phyloP scores from a whole-genome alignment of 345 rosid species.

The Salix purpurea region DNA sequence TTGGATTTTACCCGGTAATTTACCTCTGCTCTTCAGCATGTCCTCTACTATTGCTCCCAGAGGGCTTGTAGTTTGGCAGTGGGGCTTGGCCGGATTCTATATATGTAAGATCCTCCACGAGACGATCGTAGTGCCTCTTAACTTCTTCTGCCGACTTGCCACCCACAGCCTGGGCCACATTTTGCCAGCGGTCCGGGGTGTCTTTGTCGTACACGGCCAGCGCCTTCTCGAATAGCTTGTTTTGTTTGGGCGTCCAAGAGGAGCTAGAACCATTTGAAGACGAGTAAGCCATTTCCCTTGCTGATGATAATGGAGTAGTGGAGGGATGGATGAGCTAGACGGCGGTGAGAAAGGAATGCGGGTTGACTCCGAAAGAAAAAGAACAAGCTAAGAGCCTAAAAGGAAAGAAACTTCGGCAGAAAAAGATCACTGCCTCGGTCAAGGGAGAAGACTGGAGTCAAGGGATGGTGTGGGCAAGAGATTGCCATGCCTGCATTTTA shows the following conservation, averaged over 20 bases:
- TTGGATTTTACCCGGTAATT: background rate
- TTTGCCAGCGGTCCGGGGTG: constrained; percentile 93
- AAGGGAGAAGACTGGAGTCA: constrained; percentile 39
- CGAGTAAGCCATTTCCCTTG: constrained; percentile 14
- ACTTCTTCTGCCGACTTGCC: constrained; percentile 77
- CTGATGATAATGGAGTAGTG: background rate
- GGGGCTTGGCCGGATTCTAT: constrained; percentile 74
- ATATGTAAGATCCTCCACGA: constrained; percentile 64
- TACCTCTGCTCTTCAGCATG: constrained; percentile 43
- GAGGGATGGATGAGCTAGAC: background rate
- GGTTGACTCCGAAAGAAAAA: background rate
- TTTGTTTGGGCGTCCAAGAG: constrained; percentile 69
- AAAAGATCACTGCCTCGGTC: constrained; percentile 16
- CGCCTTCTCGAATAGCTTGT: constrained; percentile 83
- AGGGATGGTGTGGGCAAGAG: constrained; percentile 36
- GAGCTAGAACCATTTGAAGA: constrained; percentile 45
- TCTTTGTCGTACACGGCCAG: constrained; percentile 76
- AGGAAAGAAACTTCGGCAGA: constrained; percentile 5
- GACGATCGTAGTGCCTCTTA: constrained; percentile 71
- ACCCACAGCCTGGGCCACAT: constrained; percentile 74
- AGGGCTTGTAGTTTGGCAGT: constrained; percentile 53
- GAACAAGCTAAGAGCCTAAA: constrained; percentile 1
- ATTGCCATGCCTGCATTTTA: constrained; percentile 36
- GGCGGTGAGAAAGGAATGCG: background rate
- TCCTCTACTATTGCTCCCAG: constrained; percentile 31